These are phyloP conservation scores for Colletotrichum cereale DNA, from an alignment of 2,329 filamentous ascomycete species.

Conservation along the genomic window DNA sequence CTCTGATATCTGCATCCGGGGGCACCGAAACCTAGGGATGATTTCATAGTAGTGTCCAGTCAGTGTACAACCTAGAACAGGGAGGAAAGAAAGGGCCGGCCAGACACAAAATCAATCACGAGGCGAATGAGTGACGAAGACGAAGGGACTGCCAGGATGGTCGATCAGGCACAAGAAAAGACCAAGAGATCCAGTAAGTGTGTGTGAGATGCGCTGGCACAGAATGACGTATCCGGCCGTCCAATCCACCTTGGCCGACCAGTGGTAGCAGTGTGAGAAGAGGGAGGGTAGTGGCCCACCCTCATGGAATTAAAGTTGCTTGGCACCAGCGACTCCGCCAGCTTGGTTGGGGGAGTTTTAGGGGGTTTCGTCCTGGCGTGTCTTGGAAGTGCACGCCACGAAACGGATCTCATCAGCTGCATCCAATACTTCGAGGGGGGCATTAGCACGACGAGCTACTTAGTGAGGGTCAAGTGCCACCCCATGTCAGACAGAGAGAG, in stretches of 20 bases:
- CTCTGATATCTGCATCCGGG: neutral
- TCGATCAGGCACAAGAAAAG: slow-evolving; percentile 4
- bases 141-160: neutral
- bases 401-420: slow-evolving; percentile 33
- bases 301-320: slow-evolving; percentile 35
- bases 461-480: slow-evolving; percentile 15
- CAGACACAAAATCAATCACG: neutral
- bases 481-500: neutral
- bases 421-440: slow-evolving; percentile 17
- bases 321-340: slow-evolving; percentile 34
- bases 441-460: slow-evolving; percentile 2
- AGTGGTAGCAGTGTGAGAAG: neutral
- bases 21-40: neutral
- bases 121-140: neutral
- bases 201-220: slow-evolving; percentile 37
- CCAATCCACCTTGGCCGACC: neutral
- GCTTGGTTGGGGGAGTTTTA: slow-evolving; percentile 31
- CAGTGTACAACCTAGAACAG: neutral
- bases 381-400: slow-evolving; percentile 37
- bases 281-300: slow-evolving; percentile 23
- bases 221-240: slow-evolving; percentile 32
- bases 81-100: neutral
- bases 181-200: slow-evolving; percentile 28
- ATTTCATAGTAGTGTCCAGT: neutral
- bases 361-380: slow-evolving; percentile 22